Evolutionary conservation across 257 asterid species (phyloP).

Genomic region (Sherardia arvensis): DNA sequence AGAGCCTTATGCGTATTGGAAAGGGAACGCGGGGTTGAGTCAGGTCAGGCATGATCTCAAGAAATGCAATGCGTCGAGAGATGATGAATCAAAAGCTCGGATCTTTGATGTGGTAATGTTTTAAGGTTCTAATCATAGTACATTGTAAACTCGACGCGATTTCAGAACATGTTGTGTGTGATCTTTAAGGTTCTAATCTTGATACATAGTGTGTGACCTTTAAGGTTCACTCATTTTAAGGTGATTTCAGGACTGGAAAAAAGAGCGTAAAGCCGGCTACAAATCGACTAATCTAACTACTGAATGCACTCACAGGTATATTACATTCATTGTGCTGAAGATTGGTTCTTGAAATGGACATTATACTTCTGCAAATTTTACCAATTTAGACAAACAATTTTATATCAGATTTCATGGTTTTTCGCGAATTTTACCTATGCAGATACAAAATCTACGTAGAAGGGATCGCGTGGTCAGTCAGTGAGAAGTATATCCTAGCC

Average conservation of each 20-base stretch:
- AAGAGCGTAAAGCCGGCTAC: slow-evolving; percentile 50
- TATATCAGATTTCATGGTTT: slow-evolving; percentile 66
- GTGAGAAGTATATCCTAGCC: slow-evolving; percentile 78
- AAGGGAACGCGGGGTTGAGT: slow-evolving; percentile 44
- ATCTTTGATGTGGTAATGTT: slow-evolving; percentile 47
- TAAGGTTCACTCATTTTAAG: neutral
- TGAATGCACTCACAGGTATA: slow-evolving; percentile 66
- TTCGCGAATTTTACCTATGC: slow-evolving; percentile 8
- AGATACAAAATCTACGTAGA: slow-evolving; percentile 80
- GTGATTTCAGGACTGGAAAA: slow-evolving; percentile 50
- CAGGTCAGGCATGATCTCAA: slow-evolving; percentile 29
- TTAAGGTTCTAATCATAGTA: neutral
- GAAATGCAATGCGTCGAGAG: slow-evolving; percentile 46
- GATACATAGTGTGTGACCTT: neutral
- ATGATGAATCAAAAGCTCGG: slow-evolving; percentile 30
- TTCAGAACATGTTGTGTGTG: no score
- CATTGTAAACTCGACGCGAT: neutral
- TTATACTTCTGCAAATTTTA: neutral
- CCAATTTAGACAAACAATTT: slow-evolving; percentile 53
- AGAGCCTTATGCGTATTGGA: slow-evolving; percentile 84
- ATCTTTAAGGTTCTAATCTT: neutral
- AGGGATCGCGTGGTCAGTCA: slow-evolving; percentile 86
- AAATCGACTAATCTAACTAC: slow-evolving; percentile 43
- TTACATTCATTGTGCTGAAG: neutral
- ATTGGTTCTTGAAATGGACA: neutral